A percentile compares a stretch with the other conserved stretches of the same genome.
These are phyloP conservation scores for Fusarium mexicanum DNA, from an alignment of 2,329 filamentous ascomycete genomes.

Conservation along the genomic window DNA sequence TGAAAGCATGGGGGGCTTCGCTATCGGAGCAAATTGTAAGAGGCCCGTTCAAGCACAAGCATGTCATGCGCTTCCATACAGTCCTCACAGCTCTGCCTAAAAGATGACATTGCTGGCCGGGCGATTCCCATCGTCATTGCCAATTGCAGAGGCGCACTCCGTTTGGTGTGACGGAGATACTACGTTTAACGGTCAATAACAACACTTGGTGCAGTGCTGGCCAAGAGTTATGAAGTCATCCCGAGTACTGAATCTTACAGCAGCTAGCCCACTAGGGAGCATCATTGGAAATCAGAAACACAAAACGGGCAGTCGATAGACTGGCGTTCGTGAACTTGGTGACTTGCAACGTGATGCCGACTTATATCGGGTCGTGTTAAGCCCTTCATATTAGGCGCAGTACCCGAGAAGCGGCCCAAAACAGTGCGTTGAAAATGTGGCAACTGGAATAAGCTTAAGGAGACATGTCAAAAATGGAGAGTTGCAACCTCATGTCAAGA, in stretches of 20 bases:
- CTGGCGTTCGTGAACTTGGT: not conserved
- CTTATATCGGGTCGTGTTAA: not conserved
- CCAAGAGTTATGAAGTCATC: constrained; percentile 6
- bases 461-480: not conserved
- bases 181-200: constrained; percentile 16
- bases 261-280: not conserved
- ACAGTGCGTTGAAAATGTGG: not conserved
- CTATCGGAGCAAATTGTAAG: not conserved
- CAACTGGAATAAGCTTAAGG: not conserved
- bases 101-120: constrained; percentile 3
- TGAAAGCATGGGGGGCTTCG: not conserved
- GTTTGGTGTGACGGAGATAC: constrained; percentile 21
- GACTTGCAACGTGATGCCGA: not conserved
- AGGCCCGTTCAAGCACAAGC: not conserved
- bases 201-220: not conserved
- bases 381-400: not conserved
- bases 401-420: not conserved
- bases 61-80: constrained; percentile 9
- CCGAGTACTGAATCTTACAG: not conserved
- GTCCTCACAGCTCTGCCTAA: not conserved
- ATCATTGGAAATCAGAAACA: not conserved
- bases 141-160: constrained; percentile 14
- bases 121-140: constrained; percentile 11
- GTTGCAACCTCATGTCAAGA: not conserved
- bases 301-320: not conserved